A percentile compares a stretch with the other conserved stretches of the same genome.
These are phyloP conservation scores for Telopea speciosissima DNA, from an alignment of 177 flowering plant genomes.

Conservation along the genomic window DNA sequence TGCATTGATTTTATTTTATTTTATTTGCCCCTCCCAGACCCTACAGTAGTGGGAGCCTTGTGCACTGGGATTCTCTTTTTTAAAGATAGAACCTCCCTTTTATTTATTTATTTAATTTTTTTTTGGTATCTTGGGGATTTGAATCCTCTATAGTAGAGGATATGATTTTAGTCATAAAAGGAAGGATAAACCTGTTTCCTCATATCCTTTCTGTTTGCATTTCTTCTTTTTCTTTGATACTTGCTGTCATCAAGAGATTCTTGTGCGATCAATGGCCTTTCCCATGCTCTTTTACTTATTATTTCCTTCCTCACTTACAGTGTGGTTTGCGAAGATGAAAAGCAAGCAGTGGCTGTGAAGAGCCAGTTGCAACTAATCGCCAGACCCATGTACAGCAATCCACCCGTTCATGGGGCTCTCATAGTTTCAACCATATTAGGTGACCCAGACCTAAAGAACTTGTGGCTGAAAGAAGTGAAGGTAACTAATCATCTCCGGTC, in stretches of 20 bases:
- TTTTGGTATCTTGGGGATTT: too few relatives aligned
- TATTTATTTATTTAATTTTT: too few relatives aligned
- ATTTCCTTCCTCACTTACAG: constrained; percentile 28
- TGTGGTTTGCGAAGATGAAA: constrained; percentile 84
- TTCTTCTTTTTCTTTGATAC: too few relatives aligned
- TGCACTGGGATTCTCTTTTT: too few relatives aligned
- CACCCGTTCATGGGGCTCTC: constrained; percentile 92
- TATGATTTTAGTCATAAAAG: too few relatives aligned
- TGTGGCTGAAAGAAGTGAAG: constrained; percentile 96
- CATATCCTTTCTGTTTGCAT: too few relatives aligned
- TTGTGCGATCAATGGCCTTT: neutral
- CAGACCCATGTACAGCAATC: constrained; percentile 97
- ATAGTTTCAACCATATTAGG: constrained; percentile 76
- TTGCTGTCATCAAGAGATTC: too few relatives aligned
- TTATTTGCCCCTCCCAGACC: too few relatives aligned
- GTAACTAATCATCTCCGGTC: constrained; percentile 26
- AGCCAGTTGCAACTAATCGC: constrained; percentile 96
- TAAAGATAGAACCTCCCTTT: too few relatives aligned
- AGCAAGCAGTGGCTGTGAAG: constrained; percentile 84
- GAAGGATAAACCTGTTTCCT: too few relatives aligned
- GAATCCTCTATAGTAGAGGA: too few relatives aligned
- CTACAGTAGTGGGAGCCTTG: too few relatives aligned
- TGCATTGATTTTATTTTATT: neutral
- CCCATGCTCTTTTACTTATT: neutral
- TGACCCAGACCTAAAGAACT: constrained; percentile 68